Evolutionary conservation across 768 basidiomycete species (phyloP).

Genomic region (Mycena pura): DNA sequence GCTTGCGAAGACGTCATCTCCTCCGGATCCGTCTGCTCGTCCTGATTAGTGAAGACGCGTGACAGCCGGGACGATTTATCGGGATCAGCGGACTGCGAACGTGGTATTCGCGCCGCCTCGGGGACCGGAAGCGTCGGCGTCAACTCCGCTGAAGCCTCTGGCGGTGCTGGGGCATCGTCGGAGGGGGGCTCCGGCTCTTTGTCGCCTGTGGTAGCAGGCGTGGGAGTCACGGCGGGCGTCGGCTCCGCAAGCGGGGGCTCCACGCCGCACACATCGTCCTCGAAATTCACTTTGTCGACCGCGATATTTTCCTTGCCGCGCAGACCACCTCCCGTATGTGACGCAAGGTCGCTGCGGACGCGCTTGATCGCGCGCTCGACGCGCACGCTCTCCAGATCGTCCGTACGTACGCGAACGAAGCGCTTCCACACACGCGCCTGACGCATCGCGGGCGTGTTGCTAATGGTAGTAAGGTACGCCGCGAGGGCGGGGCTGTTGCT

Average conservation of each 20-base stretch:
- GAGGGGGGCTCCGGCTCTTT: slow-evolving; percentile 25
- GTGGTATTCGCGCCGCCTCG: slow-evolving; percentile 59
- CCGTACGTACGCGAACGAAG: slow-evolving; percentile 84
- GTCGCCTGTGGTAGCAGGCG: slow-evolving; percentile 45
- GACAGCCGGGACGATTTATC: slow-evolving; percentile 65
- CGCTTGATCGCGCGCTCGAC: slow-evolving; percentile 89
- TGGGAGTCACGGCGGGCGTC: slow-evolving; percentile 44
- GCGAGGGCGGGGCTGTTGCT: slow-evolving; percentile 72
- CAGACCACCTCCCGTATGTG: slow-evolving; percentile 55
- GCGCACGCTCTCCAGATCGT: slow-evolving; percentile 87
- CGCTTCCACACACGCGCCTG: slow-evolving; percentile 79
- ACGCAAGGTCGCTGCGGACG: slow-evolving; percentile 83
- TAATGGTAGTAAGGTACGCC: slow-evolving; percentile 78
- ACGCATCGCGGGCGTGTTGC: slow-evolving; percentile 70
- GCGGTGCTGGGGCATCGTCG: too few relatives aligned
- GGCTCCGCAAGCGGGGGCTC: slow-evolving; percentile 5
- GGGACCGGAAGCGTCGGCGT: slow-evolving; percentile 49
- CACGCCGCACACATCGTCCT: slow-evolving; percentile 16
- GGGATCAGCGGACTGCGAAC: slow-evolving; percentile 85
- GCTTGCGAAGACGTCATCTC: slow-evolving; percentile 55
- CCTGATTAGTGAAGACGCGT: slow-evolving; percentile 55
- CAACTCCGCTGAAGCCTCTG: too few relatives aligned
- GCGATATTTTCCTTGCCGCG: slow-evolving; percentile 42
- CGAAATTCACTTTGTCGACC: slow-evolving; percentile 21
- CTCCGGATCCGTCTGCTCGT: slow-evolving; percentile 21